Conservation (phyloP, 768 basidiomycete species). For the Clavulina sp. region DNA sequence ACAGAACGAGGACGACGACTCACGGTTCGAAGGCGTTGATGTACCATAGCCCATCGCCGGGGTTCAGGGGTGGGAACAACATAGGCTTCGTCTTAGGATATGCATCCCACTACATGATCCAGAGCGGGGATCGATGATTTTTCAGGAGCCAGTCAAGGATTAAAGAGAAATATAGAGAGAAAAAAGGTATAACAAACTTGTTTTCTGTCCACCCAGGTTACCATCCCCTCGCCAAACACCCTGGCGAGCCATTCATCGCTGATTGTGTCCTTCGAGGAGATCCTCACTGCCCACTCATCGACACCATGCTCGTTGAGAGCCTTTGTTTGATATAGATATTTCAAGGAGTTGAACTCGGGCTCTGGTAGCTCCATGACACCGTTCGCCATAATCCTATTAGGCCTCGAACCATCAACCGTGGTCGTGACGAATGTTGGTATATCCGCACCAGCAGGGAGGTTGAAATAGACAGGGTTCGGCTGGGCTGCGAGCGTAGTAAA, state of each 20-base stretch:
- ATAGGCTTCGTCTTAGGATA: neutral
- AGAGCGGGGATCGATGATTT: neutral
- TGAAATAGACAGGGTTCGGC: neutral
- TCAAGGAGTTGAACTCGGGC: constrained; percentile 76
- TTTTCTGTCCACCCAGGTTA: neutral
- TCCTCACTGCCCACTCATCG: constrained; percentile 1
- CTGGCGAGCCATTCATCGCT: neutral
- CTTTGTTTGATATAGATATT: no score
- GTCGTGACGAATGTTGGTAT: no score
- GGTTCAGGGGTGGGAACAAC: neutral
- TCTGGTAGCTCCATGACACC: constrained; percentile 26
- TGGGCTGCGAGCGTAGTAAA: neutral
- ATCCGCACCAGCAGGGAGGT: neutral
- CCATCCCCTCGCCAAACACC: neutral
- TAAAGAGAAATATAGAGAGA: neutral
- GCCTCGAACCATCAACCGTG: no score
- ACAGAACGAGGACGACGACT: neutral
- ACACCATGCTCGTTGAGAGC: no score
- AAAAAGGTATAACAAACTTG: neutral
- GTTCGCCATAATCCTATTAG: no score
- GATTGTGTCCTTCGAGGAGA: neutral
- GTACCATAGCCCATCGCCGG: neutral
- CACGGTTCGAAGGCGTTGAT: neutral
- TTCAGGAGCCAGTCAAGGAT: neutral
- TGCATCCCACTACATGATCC: neutral